These are phyloP conservation scores for Chaetomium globosum DNA, from an alignment of 2,329 filamentous ascomycete species.

Conservation along the genomic window DNA sequence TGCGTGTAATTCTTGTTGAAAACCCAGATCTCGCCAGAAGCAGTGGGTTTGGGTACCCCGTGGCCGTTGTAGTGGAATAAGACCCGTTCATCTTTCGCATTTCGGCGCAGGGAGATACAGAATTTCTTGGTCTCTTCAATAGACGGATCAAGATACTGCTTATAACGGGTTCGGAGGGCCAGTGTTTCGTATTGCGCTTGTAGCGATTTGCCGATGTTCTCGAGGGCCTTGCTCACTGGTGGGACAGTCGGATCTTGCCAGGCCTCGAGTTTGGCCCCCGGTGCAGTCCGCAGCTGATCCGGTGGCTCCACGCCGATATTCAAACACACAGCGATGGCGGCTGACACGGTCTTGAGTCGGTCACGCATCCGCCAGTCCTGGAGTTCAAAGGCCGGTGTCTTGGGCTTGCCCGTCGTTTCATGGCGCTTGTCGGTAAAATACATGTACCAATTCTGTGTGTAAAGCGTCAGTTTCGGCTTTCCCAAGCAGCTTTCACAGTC, in stretches of 20 bases:
- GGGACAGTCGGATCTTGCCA: conserved; percentile 91
- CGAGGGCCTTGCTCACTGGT: conserved; percentile 80
- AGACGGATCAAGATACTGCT: conserved; percentile 93
- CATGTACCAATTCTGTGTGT: conserved; percentile 98
- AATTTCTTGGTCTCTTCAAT: conserved; percentile 98
- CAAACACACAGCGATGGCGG: conserved; percentile 88
- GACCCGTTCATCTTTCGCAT: conserved; percentile 93
- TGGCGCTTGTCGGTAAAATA: conserved; percentile 98
- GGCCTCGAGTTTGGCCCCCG: conserved; percentile 90
- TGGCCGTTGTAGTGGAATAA: conserved; percentile 99
- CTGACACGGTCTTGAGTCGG: conserved; percentile 92
- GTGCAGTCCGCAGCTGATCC: conserved; percentile 93
- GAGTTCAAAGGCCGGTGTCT: conserved; percentile 65
- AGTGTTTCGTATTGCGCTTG: conserved; percentile 96
- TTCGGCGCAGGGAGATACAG: conserved; percentile 82
- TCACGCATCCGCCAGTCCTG: conserved; percentile 99
- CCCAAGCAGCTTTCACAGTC: neutral
- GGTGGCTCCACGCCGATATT: conserved; percentile 98
- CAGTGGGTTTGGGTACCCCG: conserved; percentile 91
- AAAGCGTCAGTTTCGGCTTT: conserved; percentile 27
- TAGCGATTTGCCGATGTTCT: conserved; percentile 93
- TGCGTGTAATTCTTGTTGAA: conserved; percentile 99
- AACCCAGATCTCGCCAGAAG: conserved; percentile 97
- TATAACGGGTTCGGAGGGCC: conserved; percentile 93
- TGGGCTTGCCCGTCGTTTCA: conserved; percentile 87